These are phyloP conservation scores for Mortierella sp. DNA, from an alignment of 371 early-diverging fungal species.

Conservation along the genomic window DNA sequence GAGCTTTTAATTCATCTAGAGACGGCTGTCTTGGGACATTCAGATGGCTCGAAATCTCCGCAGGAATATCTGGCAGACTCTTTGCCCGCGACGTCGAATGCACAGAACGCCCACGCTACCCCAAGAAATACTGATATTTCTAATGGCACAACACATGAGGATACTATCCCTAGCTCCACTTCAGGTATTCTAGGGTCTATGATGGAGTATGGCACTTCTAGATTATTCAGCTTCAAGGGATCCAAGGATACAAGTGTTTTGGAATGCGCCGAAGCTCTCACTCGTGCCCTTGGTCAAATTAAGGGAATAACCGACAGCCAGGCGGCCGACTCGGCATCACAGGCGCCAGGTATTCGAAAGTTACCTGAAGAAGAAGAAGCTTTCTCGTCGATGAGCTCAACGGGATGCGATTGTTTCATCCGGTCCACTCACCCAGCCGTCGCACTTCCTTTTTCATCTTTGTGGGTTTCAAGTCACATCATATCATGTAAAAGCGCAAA, in stretches of 20 bases:
- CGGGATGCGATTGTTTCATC: neutral
- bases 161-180: neutral
- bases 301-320: neutral
- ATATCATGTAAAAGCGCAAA: slow-evolving; percentile 55
- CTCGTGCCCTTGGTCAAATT: slow-evolving; percentile 47
- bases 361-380: neutral
- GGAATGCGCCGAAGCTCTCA: slow-evolving; percentile 46
- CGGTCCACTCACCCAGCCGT: neutral
- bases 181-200: slow-evolving; percentile 37
- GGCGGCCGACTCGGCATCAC: neutral
- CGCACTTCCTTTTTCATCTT: slow-evolving; percentile 18
- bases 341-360: neutral
- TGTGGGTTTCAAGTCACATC: slow-evolving; percentile 50
- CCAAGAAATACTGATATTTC: slow-evolving; percentile 1
- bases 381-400: neutral
- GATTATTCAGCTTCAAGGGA: slow-evolving; percentile 30
- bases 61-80: slow-evolving; percentile 4
- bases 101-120: slow-evolving; percentile 1
- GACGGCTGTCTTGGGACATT: slow-evolving; percentile 35
- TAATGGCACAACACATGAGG: neutral
- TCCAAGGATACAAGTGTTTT: slow-evolving; percentile 37
- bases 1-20: slow-evolving; percentile 38
- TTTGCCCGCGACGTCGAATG: neutral
- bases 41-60: slow-evolving; percentile 14
- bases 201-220: slow-evolving; percentile 42